Percentiles rank a stretch among this genome's conserved stretches.
Conservation (phyloP, 108 stramenopile genomes). For the Cylindrotheca fusiformis region DNA sequence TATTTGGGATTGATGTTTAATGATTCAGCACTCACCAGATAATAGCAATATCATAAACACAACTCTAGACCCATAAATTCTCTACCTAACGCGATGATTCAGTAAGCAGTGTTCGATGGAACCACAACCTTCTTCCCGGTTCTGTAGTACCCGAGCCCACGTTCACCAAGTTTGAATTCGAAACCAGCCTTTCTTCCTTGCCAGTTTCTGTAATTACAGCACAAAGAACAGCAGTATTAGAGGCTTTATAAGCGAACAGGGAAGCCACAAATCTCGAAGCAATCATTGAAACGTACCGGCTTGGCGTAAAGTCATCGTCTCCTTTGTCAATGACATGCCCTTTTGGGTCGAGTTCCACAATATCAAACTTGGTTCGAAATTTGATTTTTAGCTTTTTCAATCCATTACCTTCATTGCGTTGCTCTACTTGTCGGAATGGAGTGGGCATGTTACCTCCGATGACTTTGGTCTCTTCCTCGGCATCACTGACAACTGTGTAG, state of each 20-base stretch:
- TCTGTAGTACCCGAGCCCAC: slow-evolving; percentile 86
- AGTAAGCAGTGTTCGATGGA: slow-evolving; percentile 81
- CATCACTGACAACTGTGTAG: slow-evolving; percentile 74
- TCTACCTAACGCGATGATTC: too few relatives aligned
- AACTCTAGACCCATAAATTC: too few relatives aligned
- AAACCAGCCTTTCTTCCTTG: slow-evolving; percentile 78
- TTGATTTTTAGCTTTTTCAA: slow-evolving; percentile 38
- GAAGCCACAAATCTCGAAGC: too few relatives aligned
- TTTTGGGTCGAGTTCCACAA: slow-evolving; percentile 73
- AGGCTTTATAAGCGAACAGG: too few relatives aligned
- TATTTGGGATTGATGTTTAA: too few relatives aligned
- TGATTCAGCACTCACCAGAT: too few relatives aligned
- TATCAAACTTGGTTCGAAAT: slow-evolving; percentile 78
- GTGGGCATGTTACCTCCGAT: slow-evolving; percentile 68
- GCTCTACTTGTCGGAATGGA: slow-evolving; percentile 45
- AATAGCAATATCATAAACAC: too few relatives aligned
- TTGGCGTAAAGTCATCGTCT: slow-evolving; percentile 78
- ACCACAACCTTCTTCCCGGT: slow-evolving; percentile 84
- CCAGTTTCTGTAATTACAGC: too few relatives aligned
- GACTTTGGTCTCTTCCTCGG: slow-evolving; percentile 52
- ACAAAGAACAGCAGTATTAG: too few relatives aligned
- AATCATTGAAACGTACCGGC: too few relatives aligned
- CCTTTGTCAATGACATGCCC: slow-evolving; percentile 84
- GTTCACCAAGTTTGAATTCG: slow-evolving; percentile 85
- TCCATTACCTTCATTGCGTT: slow-evolving; percentile 6